Percentiles rank a stretch among this genome's conserved stretches.
phyloP scores from a whole-genome alignment of 1,284 basidiomycete species.

The Heterobasidion irregulare region DNA sequence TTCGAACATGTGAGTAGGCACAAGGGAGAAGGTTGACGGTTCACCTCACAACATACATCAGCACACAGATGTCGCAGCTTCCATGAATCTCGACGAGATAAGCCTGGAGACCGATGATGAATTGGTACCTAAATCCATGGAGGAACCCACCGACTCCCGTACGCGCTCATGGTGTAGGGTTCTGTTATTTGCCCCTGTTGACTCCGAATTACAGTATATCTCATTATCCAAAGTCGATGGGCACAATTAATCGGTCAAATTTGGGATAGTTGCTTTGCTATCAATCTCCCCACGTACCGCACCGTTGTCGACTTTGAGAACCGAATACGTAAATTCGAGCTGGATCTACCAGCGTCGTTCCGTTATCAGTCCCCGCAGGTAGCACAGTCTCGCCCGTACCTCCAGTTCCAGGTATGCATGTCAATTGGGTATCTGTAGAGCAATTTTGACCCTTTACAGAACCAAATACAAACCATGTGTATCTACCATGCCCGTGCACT shows the following conservation, averaged over 20 bases:
- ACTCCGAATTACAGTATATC: constrained; percentile 5
- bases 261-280: constrained; percentile 16
- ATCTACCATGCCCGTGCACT: constrained; percentile 5
- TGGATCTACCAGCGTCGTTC: constrained; percentile 11
- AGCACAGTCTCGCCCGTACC: constrained; percentile 12
- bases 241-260: constrained; percentile 10
- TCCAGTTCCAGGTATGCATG: constrained; percentile 13
- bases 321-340: constrained; percentile 12
- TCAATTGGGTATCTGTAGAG: neutral
- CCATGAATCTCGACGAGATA: constrained; percentile 15
- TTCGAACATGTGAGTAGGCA: constrained; percentile 11
- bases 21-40: no score
- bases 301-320: constrained; percentile 14
- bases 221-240: constrained; percentile 9
- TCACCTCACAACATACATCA: neutral
- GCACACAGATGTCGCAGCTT: constrained; percentile 15
- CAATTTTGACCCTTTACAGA: constrained; percentile 7
- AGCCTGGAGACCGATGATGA: constrained; percentile 9
- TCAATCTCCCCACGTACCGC: constrained; percentile 14
- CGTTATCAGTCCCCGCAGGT: constrained; percentile 12
- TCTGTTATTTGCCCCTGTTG: neutral
- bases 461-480: constrained; percentile 8
- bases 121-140: constrained; percentile 9
- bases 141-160: constrained; percentile 15
- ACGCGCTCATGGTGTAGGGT: neutral